phyloP scores from a whole-genome alignment of 2,329 filamentous ascomycete genomes.

The Colletotrichum noveboracense region DNA sequence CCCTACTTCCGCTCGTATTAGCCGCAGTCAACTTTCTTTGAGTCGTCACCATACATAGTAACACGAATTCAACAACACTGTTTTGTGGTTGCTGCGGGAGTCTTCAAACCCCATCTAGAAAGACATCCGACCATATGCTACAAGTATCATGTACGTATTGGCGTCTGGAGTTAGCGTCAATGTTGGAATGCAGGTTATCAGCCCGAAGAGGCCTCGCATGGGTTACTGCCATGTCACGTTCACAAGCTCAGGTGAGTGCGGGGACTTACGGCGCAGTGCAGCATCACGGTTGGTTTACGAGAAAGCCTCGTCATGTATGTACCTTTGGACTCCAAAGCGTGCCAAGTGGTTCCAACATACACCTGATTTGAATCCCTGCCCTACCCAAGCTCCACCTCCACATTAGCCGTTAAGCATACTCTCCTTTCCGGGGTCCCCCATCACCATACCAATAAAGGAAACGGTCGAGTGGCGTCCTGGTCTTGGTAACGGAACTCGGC shows the following conservation, averaged over 20 bases:
- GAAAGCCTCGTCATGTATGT: too few species aligned
- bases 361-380: background rate
- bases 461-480: background rate
- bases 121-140: background rate
- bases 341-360: background rate
- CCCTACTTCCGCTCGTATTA: background rate
- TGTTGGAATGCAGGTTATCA: background rate
- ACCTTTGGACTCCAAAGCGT: background rate
- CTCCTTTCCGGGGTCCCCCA: too few species aligned
- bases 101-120: background rate
- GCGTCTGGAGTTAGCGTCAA: background rate
- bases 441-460: too few species aligned
- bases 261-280: background rate
- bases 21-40: background rate
- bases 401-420: background rate
- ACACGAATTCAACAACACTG: background rate
- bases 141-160: too few species aligned
- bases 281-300: too few species aligned
- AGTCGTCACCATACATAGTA: background rate
- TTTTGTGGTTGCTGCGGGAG: background rate
- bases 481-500: background rate
- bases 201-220: too few species aligned
- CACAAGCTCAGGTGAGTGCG: background rate
- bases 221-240: too few species aligned
- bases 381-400: background rate